Percentiles rank a stretch among this genome's conserved stretches.
These are phyloP conservation scores for Helianthus annuus DNA, from an alignment of 129 eudicot species.

Conservation along the genomic window HanXRQr2.0-SUNRISE NC_035448.2:3542653-3543152, in stretches of 20 bases:
- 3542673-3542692: constrained; percentile 65
- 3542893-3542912: background rate
- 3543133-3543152: no score
- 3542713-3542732: background rate
- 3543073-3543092: no score
- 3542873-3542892: background rate
- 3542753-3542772: background rate
- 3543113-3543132: no score
- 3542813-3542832: constrained; percentile 51
- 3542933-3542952: no score
- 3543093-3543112: no score
- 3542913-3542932: no score
- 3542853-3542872: constrained; percentile 33
- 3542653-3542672: constrained; percentile 32
- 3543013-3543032: no score
- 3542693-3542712: constrained; percentile 37
- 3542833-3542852: constrained; percentile 36
- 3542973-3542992: no score
- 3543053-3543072: no score
- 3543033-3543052: no score
- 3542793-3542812: constrained; percentile 48
- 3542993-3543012: no score
- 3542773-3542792: constrained; percentile 39
- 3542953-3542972: no score
- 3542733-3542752: background rate